phyloP scores from a whole-genome alignment of 2,329 filamentous ascomycete species.

The Cadophora sp. region DNA sequence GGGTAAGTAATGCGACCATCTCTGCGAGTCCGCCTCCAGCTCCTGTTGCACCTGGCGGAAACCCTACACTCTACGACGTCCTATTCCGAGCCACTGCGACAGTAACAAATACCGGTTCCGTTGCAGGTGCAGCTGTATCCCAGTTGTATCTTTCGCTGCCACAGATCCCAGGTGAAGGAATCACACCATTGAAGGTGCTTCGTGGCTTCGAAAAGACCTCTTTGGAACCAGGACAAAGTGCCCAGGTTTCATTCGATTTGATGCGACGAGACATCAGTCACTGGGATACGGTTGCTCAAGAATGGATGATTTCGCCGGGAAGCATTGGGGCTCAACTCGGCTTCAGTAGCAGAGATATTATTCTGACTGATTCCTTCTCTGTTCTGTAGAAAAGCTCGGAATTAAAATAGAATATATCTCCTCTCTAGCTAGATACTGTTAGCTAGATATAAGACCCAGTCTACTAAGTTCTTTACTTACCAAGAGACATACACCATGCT shows the following conservation, averaged over 20 bases:
- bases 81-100: conserved; percentile 60
- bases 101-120: conserved; percentile 67
- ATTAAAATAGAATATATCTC: not conserved
- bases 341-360: conserved; percentile 35
- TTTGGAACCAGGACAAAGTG: conserved; percentile 55
- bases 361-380: conserved; percentile 10
- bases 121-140: conserved; percentile 67
- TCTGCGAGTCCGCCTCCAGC: conserved; percentile 44
- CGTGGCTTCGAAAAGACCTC: conserved; percentile 66
- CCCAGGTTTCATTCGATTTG: conserved; percentile 57
- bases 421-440: not conserved
- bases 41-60: conserved; percentile 29
- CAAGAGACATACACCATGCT: too few relatives aligned
- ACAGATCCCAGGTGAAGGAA: conserved; percentile 20
- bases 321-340: conserved; percentile 48
- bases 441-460: too few relatives aligned
- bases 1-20: not conserved
- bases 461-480: too few relatives aligned
- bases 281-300: conserved; percentile 64
- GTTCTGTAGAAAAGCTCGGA: not conserved
- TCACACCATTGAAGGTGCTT: conserved; percentile 57
- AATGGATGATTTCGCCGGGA: conserved; percentile 61
- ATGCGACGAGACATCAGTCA: conserved; percentile 66
- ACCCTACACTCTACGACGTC: conserved; percentile 31
- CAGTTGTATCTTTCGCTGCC: conserved; percentile 61